Evolutionary conservation across 2,329 filamentous ascomycete genomes (phyloP), one percentile per base, ranked within the genome.

Genomic region (Phyllosticta citribraziliensis): DNA sequence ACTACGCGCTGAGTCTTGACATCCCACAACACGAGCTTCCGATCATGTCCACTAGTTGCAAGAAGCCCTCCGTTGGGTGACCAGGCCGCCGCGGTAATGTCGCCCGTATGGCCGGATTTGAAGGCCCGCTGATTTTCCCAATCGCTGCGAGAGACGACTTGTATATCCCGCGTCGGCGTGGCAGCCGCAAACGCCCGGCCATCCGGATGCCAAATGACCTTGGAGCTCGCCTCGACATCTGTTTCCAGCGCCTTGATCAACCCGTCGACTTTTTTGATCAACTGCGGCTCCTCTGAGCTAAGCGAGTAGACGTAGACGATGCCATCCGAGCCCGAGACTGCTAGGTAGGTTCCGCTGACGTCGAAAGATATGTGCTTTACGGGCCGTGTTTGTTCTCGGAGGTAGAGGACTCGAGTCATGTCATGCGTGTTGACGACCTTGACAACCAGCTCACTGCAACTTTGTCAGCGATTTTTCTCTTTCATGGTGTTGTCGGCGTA

Each of bases 291-390:
- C 20, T 91, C 87, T 1, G 86, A 83, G 6, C 83, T 86, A 62
- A 96, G 74, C 0, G 89, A 93, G 73, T 99, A 99, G 56, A 99
- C 76, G 70, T 97, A 99, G 40, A 99, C 79, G 54, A 91, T 80
- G 53, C 94, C 94, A 70, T 99, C 91, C 0, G 89, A 90, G 72
- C 91, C 92, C 0, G 94, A 95, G 0, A 96, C 82, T 0, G 92
- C 82, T 3, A 95, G 79, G 62, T 87, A 84, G 57, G 84, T 83
- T 51, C 90, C 91, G 62, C 84, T 88, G 4, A 88, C 86, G 67
- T 97, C 91, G 74, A 96, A 96, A 14, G 89, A 84, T 47, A 97
- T 81, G 70, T 97, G 91, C 72, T 96, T 96, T n/a, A 88, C 86
- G n/a, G 91, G 86, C 68, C 89, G 89, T 52, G 82, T 81, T 71